A percentile compares a stretch with the other conserved stretches of the same genome.
phyloP scores from a whole-genome alignment of 495 filamentous ascomycete species.

The Bacidia gigantensis region DNA sequence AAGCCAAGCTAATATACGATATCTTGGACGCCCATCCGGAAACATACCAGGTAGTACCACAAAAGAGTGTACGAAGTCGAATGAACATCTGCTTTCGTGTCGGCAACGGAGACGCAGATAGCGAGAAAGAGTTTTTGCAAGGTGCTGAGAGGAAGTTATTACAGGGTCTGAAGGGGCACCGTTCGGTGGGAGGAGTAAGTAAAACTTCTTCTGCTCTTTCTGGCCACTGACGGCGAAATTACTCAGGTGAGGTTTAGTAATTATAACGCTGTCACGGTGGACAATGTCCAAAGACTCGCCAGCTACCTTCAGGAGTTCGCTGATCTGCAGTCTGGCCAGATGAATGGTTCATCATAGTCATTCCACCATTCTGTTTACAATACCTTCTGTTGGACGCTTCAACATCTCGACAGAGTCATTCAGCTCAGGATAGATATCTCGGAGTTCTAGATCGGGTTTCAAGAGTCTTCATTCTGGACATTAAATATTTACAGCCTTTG shows the following conservation, averaged over 20 bases:
- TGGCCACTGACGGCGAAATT: background rate
- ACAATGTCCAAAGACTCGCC: constrained; percentile 44
- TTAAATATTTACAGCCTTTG: background rate
- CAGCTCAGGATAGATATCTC: background rate
- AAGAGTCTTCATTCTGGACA: background rate
- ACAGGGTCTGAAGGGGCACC: constrained; percentile 64
- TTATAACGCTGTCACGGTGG: constrained; percentile 48
- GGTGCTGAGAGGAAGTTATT: constrained; percentile 50
- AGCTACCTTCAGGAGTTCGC: constrained; percentile 45
- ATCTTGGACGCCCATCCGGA: constrained; percentile 57
- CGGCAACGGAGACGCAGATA: constrained; percentile 44
- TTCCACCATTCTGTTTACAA: background rate
- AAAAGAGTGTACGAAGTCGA: constrained; percentile 56
- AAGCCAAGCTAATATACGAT: constrained; percentile 60
- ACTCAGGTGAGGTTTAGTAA: constrained; percentile 24
- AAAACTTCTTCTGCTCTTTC: constrained; percentile 1
- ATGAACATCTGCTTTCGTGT: constrained; percentile 93
- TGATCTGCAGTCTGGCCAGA: background rate
- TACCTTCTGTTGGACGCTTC: background rate
- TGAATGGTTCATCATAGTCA: background rate
- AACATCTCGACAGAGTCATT: background rate
- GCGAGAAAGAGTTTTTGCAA: constrained; percentile 65
- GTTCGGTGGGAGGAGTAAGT: constrained; percentile 2
- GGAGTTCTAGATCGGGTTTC: background rate
- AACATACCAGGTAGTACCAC: constrained; percentile 59